Base-by-base conservation (phyloP, 2,329 filamentous ascomycete genomes). In the Elsinoe australis region DNA sequence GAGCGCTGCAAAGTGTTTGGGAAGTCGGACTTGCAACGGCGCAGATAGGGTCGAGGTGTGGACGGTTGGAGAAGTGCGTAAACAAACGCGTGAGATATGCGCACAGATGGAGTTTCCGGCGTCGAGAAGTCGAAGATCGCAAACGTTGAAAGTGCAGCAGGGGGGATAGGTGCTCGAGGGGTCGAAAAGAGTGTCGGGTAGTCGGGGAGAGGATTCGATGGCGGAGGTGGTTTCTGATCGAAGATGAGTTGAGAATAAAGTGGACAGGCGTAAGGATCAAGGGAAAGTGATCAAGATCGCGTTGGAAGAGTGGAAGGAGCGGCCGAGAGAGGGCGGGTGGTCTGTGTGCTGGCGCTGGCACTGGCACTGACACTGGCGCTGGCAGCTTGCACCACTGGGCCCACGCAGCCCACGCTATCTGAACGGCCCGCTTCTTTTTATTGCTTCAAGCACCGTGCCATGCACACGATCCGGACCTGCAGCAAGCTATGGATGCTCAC, bases 51-150 rank as follows among this genome's bases (percentile, higher is more conserved):
- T 18, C 14, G 9, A 15, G 24, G 26, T 15, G 14, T 28, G 6
- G 39, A 17, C 39, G 39, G 6, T 44, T 44, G 39, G 24, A 44
- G 39, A 17, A 19, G 22, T 10, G n/a, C 24, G 39, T 44, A 44
- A 44, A 44, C 39, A 44, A 44, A 44, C 39, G 39, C 39, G 39
- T 44, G 24, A 19, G 28, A 28, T 41, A 21, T 44, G 38, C 38
- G 39, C 39, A 44, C 39, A 44, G 39, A 32, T 44, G 39, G 39
- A 44, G 39, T 44, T 31, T 32, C 38, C 24, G 39, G 39, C 9
- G 15, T 15, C 17, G 26, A 9, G 18, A 44, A 44, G 39, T 44
- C 39, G 39, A 44, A 26, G 24, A 44, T 44, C 39, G 39, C 39
- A 44, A 32, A 44, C 39, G 39, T 21, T 26, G n/a, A 24, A n/a